These are phyloP conservation scores for Cavenderia fasciculata DNA, from an alignment of 78 protist genomes.

Conservation along the genomic window DNA sequence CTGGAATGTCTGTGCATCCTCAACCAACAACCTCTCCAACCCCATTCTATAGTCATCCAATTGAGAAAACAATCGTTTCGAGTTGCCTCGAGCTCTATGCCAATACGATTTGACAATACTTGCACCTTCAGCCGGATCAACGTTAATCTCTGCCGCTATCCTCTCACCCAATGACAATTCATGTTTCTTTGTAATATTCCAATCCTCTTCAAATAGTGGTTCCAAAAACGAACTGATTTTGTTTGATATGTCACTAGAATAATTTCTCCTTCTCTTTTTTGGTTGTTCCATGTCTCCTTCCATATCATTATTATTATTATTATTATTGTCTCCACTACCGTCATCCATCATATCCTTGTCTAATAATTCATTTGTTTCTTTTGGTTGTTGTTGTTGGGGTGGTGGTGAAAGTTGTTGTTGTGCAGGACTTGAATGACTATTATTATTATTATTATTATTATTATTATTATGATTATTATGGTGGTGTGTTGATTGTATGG, in stretches of 20 bases:
- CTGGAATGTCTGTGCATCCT: slow-evolving; percentile 2
- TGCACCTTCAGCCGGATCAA: slow-evolving; percentile 19
- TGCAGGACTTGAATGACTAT: background rate
- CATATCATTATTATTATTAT: background rate
- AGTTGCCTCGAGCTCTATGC: slow-evolving; percentile 74
- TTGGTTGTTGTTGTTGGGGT: slow-evolving; percentile 1
- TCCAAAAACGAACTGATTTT: slow-evolving; percentile 46
- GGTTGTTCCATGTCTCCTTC: slow-evolving; percentile 19
- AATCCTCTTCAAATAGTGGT: slow-evolving; percentile 60
- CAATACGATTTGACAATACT: slow-evolving; percentile 51
- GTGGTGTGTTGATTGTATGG: background rate
- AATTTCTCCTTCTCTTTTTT: slow-evolving; percentile 59
- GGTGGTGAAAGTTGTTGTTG: background rate
- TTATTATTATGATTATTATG: background rate
- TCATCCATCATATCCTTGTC: too few species aligned
- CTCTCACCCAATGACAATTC: slow-evolving; percentile 35
- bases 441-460: background rate
- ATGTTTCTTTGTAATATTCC: slow-evolving; percentile 45
- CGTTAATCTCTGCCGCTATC: slow-evolving; percentile 23
- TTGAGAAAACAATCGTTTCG: slow-evolving; percentile 52
- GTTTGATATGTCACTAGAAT: slow-evolving; percentile 27
- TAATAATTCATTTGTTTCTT: background rate
- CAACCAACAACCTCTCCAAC: slow-evolving; percentile 26
- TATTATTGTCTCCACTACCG: background rate
- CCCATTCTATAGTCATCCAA: slow-evolving; percentile 77